Percentiles rank a stretch among this genome's conserved stretches.
phyloP scores from a whole-genome alignment of 108 stramenopile genomes.

The Conticribra guillardii region DNA sequence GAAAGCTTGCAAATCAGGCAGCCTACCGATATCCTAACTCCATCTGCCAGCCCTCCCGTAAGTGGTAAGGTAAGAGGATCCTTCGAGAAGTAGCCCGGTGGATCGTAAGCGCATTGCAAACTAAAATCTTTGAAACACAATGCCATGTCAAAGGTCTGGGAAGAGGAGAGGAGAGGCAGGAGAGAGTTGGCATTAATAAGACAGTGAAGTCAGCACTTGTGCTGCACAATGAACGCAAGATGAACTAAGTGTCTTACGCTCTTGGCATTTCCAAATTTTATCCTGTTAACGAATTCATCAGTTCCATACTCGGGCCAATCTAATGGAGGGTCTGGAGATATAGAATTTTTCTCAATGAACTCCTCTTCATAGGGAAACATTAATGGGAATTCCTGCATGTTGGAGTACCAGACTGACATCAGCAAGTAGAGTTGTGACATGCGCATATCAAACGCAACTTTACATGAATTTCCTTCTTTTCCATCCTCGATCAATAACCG shows the following conservation, averaged over 20 bases:
- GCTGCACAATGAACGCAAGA: constrained; percentile 53
- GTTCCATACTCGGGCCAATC: constrained; percentile 85
- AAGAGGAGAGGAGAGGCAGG: no score
- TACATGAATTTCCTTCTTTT: constrained; percentile 3
- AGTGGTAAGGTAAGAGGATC: constrained; percentile 23
- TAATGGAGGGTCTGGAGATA: constrained; percentile 32
- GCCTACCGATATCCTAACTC: neutral
- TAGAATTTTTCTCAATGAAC: constrained; percentile 50
- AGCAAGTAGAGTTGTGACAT: constrained; percentile 79
- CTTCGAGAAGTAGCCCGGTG: constrained; percentile 50
- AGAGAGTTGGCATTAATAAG: no score
- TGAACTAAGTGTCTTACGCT: no score
- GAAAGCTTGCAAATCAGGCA: neutral
- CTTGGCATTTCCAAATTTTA: constrained; percentile 46
- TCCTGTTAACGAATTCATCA: constrained; percentile 55
- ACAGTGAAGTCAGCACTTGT: no score
- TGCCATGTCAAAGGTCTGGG: constrained; percentile 10
- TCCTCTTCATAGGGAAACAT: constrained; percentile 66
- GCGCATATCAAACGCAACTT: constrained; percentile 59
- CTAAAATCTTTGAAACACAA: constrained; percentile 26
- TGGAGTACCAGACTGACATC: constrained; percentile 80
- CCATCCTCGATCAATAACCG: constrained; percentile 60
- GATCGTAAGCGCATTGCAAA: constrained; percentile 67
- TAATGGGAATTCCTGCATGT: constrained; percentile 83
- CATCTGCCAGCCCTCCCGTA: constrained; percentile 9